Evolutionary conservation across 768 basidiomycete species (phyloP).

Genomic region (Royoungia palumana): DNA sequence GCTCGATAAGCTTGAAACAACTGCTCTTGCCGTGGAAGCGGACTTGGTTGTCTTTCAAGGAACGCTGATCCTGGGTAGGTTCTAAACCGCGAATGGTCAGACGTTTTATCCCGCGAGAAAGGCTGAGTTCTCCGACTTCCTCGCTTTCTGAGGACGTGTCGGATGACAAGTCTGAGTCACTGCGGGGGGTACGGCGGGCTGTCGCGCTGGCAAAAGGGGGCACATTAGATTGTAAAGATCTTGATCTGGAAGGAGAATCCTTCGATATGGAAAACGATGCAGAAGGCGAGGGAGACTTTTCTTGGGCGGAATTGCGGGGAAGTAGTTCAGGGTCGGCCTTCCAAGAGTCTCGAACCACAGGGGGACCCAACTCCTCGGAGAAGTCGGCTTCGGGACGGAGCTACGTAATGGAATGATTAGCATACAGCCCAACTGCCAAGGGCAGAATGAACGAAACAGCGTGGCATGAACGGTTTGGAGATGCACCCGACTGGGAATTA

Average conservation of each 20-base stretch:
- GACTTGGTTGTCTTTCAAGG: constrained; percentile 39
- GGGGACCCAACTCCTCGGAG: constrained; percentile 58
- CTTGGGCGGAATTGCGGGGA: constrained; percentile 11
- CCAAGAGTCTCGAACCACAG: constrained; percentile 64
- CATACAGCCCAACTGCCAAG: not conserved
- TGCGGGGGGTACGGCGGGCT: constrained; percentile 16
- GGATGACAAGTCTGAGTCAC: constrained; percentile 29
- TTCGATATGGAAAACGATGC: constrained; percentile 15
- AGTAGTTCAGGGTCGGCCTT: constrained; percentile 31
- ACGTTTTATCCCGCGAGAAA: constrained; percentile 38
- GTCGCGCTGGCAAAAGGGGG: constrained; percentile 7
- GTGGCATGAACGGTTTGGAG: not conserved
- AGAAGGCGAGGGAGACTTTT: constrained; percentile 23
- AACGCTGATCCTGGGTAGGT: constrained; percentile 33
- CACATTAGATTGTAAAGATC: constrained; percentile 5
- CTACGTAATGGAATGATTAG: constrained; percentile 35
- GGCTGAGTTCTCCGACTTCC: constrained; percentile 38
- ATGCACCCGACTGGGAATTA: not conserved
- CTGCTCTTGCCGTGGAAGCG: constrained; percentile 66
- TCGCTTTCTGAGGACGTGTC: constrained; percentile 35
- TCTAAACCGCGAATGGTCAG: constrained; percentile 36
- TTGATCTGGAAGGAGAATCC: constrained; percentile 7
- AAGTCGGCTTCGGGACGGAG: constrained; percentile 62
- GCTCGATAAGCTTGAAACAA: constrained; percentile 50
- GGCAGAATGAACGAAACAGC: not conserved